Conservation (phyloP, 768 basidiomycete genomes). For the Macrolepiota fuliginosa region DNA sequence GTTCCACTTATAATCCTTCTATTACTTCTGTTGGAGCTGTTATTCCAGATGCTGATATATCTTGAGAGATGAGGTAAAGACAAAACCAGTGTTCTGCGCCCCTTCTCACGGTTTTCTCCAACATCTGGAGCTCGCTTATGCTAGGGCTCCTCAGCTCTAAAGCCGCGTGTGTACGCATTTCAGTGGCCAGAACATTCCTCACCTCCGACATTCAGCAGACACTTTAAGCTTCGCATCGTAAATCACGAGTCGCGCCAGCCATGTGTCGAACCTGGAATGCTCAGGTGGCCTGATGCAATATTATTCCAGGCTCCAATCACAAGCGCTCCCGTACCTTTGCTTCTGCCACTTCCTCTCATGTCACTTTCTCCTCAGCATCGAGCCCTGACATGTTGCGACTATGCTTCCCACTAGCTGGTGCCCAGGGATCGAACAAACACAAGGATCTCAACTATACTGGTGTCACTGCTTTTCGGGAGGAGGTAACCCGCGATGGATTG, state of each 20-base stretch:
- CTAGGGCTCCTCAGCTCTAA: conserved; percentile 1
- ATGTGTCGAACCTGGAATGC: neutral
- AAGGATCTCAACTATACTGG: neutral
- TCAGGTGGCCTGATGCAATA: neutral
- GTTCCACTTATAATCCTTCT: neutral
- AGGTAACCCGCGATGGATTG: neutral
- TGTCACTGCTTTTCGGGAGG: neutral
- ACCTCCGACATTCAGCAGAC: neutral
- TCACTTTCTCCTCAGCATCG: neutral
- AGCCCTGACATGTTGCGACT: neutral
- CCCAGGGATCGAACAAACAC: neutral
- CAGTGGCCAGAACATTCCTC: neutral
- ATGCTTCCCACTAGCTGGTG: neutral
- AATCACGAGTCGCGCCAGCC: conserved; percentile 2
- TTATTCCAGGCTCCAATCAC: neutral
- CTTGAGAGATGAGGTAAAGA: neutral
- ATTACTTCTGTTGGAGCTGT: neutral
- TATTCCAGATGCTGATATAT: too few relatives aligned
- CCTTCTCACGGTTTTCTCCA: neutral
- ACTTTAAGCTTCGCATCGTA: neutral
- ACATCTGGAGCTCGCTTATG: neutral
- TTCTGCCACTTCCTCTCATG: conserved; percentile 6
- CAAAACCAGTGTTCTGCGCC: neutral
- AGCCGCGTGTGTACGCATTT: neutral
- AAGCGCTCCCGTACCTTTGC: neutral